Percentiles rank a stretch among this genome's conserved stretches.
Evolutionary conservation across 768 basidiomycete genomes (phyloP).

Genomic region (Pleurotus platypus): DNA sequence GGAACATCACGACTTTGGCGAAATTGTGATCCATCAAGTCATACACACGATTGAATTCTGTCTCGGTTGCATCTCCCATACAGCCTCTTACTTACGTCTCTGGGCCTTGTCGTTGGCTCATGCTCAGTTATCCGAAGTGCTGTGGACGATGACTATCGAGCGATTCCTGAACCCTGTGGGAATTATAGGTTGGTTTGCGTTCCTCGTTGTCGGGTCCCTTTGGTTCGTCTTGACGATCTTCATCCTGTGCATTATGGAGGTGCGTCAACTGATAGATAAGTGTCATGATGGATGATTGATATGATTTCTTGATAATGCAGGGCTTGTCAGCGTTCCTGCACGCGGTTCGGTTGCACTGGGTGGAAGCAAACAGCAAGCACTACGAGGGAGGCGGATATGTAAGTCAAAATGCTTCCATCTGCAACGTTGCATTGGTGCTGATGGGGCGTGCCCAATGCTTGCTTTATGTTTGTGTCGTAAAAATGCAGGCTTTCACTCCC

Average conservation of each 20-base stretch:
- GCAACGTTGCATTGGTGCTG: constrained; percentile 15
- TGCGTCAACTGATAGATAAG: constrained; percentile 31
- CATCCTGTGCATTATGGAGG: constrained; percentile 95
- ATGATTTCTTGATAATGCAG: constrained; percentile 31
- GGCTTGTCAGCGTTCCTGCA: constrained; percentile 95
- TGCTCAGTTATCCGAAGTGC: constrained; percentile 92
- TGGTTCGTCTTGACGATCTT: constrained; percentile 81
- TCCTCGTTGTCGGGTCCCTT: constrained; percentile 49
- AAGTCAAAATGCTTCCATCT: constrained; percentile 32
- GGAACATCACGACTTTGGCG: constrained; percentile 90
- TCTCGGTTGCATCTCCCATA: constrained; percentile 97
- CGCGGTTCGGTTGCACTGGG: constrained; percentile 96
- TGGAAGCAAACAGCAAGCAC: constrained; percentile 96
- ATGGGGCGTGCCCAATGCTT: constrained; percentile 2
- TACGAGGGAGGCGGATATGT: constrained; percentile 89
- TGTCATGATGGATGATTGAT: constrained; percentile 13
- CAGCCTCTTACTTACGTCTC: constrained; percentile 87
- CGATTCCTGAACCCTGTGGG: constrained; percentile 57
- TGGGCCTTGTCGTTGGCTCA: constrained; percentile 99
- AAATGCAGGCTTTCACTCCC: constrained; percentile 42
- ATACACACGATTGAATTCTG: constrained; percentile 99
- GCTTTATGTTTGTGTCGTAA: constrained; percentile 4
- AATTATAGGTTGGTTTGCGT: constrained; percentile 53
- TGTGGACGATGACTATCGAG: constrained; percentile 86
- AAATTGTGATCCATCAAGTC: constrained; percentile 93